Base-by-base conservation (phyloP, 768 basidiomycete species). In the Pisolithus microcarpus region DNA sequence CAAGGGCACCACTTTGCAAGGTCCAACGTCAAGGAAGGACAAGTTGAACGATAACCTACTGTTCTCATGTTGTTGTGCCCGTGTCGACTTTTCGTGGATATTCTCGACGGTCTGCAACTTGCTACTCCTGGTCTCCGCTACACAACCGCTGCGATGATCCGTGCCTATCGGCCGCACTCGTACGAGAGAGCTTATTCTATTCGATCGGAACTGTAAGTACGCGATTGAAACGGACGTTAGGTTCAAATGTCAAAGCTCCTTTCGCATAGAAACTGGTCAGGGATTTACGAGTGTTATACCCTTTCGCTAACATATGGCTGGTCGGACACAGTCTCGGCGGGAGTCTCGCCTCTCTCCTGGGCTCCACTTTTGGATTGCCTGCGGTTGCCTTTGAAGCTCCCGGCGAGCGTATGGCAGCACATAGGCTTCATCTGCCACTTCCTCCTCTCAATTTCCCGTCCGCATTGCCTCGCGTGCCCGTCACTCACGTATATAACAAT, bases 31-130 rank as follows among this genome's bases (percentile, higher is more conserved):
- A 46, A 87, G 81, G 72, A 82, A 86, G 61, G 95, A 98, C 70
- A 94, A 91, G 70, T 84, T 84, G 62, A 97, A 97, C 66, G 94
- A 96, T 67, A 91, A 91, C 59, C 59, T 90, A 65, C 66, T 91
- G 16, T 91, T 89, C 62, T 88, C 92, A 0, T 98, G 95, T 69
- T 97, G 95, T 64, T 98, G 95, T 60, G 94, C 92, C 15, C 77
- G 83, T 30, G 87, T 94, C 34, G 87, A 90, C 65, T 76, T 92
- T 53, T 83, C 87, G 2, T 97, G 94, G 93, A 62, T 79, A 24
- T 85, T 91, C 63, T 76, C 77, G 34, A 83, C 87, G 2, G 94
- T 96, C 4, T 97, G 95, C 70, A 78, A 89, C n/a, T 58, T 98
- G 95, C 69, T 93, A 83, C 64, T 52, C 55, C 0, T 64, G 64